Evolutionary conservation across 2,329 filamentous ascomycete species (phyloP).

Genomic region (Hortaea werneckii): DNA sequence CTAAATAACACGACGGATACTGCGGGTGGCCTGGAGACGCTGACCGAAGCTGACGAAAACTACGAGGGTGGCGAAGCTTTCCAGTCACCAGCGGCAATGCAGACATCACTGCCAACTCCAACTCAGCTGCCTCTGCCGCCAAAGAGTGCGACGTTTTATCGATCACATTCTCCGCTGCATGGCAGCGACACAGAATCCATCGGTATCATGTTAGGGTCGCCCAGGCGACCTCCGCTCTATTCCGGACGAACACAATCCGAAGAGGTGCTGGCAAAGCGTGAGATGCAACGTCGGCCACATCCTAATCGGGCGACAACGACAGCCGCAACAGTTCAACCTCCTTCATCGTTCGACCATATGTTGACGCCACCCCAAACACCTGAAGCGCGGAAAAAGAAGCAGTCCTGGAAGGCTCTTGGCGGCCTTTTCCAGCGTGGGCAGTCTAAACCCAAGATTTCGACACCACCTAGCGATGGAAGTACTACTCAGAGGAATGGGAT

Average conservation of each 20-base stretch:
- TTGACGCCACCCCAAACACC: constrained; percentile 1
- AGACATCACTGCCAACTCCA: constrained; percentile 1
- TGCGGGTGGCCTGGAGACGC: not conserved
- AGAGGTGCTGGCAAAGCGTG: constrained; percentile 7
- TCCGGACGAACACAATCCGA: constrained; percentile 15
- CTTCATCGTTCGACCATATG: not conserved
- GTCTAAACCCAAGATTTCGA: constrained; percentile 9
- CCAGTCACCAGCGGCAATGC: constrained; percentile 20
- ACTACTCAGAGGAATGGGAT: not conserved
- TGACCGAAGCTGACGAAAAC: constrained; percentile 13
- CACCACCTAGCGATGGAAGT: not conserved
- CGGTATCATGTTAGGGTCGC: constrained; percentile 14
- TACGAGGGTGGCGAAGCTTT: constrained; percentile 16
- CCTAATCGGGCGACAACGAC: not conserved
- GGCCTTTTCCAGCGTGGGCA: constrained; percentile 15
- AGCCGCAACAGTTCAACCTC: not conserved
- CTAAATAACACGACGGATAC: not conserved
- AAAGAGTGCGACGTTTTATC: constrained; percentile 11
- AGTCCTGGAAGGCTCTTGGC: constrained; percentile 19
- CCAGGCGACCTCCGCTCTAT: constrained; percentile 10
- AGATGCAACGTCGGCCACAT: constrained; percentile 5
- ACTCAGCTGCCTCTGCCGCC: constrained; percentile 5
- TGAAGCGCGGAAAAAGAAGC: constrained; percentile 16
- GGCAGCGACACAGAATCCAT: constrained; percentile 9
- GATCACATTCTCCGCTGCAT: constrained; percentile 2